phyloP scores from a whole-genome alignment of 2,329 filamentous ascomycete species.

The Stemphylium vesicarium region DNA sequence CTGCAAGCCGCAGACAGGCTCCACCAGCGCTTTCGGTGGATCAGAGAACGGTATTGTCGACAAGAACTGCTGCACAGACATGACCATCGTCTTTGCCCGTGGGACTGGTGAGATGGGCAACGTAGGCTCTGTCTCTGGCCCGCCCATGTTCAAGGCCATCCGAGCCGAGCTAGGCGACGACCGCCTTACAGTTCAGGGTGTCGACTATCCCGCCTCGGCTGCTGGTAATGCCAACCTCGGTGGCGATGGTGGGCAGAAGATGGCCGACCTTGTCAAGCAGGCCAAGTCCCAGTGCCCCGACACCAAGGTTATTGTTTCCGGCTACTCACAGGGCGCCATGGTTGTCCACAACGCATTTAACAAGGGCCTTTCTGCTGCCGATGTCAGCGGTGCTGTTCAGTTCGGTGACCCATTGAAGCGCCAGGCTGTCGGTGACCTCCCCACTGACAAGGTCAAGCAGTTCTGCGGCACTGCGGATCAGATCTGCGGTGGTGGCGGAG shows the following conservation, averaged over 20 bases:
- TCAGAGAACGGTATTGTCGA: constrained; percentile 50
- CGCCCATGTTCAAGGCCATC: constrained; percentile 43
- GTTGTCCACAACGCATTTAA: constrained; percentile 42
- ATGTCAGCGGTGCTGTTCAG: constrained; percentile 36
- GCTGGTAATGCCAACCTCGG: constrained; percentile 36
- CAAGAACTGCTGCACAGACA: constrained; percentile 49
- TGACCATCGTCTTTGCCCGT: constrained; percentile 55
- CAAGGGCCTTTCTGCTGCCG: constrained; percentile 27
- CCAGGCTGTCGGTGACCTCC: constrained; percentile 27
- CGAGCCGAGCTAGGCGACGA: constrained; percentile 34
- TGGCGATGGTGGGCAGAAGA: constrained; percentile 32
- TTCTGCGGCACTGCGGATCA: constrained; percentile 37
- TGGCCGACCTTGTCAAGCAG: constrained; percentile 32
- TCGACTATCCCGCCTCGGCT: constrained; percentile 39
- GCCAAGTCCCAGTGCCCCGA: constrained; percentile 38
- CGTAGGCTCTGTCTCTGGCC: constrained; percentile 52
- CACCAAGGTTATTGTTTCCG: constrained; percentile 42
- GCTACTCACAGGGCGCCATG: constrained; percentile 44
- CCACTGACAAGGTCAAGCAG: constrained; percentile 30
- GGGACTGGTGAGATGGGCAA: constrained; percentile 53
- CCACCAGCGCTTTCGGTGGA: constrained; percentile 26
- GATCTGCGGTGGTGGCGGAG: constrained; percentile 34
- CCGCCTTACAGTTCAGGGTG: constrained; percentile 41
- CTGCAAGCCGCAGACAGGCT: constrained; percentile 30
- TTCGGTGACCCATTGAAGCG: constrained; percentile 44